Evolutionary conservation across 306 rosid species (phyloP).

Genomic region (Abrus pulchellus): DNA sequence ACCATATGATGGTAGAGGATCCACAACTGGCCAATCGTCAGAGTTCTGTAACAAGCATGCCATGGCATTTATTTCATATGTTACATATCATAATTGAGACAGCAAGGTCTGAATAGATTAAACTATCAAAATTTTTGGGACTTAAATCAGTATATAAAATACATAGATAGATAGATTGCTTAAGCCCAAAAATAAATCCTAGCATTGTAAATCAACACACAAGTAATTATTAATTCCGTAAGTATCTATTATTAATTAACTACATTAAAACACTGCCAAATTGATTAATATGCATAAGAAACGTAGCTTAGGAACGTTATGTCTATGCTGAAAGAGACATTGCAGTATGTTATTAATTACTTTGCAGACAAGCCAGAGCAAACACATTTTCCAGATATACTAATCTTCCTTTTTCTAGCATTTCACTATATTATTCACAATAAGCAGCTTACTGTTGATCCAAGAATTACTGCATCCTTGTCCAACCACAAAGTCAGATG

Average conservation of each 20-base stretch:
- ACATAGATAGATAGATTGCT: constrained; percentile 24
- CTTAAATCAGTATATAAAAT: constrained; percentile 7
- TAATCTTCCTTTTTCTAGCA: constrained; percentile 11
- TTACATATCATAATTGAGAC: constrained; percentile 32
- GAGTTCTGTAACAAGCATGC: constrained; percentile 60
- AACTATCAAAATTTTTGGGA: constrained; percentile 2
- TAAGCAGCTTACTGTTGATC: constrained; percentile 63
- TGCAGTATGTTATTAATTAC: constrained; percentile 33
- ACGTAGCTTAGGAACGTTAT: constrained; percentile 7
- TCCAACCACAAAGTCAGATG: constrained; percentile 78
- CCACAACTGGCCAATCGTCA: constrained; percentile 75
- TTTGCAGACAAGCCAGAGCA: constrained; percentile 30
- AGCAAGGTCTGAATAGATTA: constrained; percentile 18
- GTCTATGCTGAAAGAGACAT: constrained; percentile 19
- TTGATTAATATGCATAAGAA: constrained; percentile 16
- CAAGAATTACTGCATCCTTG: constrained; percentile 73
- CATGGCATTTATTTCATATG: constrained; percentile 37
- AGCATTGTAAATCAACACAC: not conserved
- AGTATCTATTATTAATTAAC: not conserved
- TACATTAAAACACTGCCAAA: not conserved
- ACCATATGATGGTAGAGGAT: constrained; percentile 89
- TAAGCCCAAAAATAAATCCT: not conserved
- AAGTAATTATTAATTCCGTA: not conserved
- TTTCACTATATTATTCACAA: constrained; percentile 25
- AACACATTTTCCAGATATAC: constrained; percentile 10